phyloP scores from a whole-genome alignment of 1,284 basidiomycete genomes.

The Heterobasidion annosum region DNA sequence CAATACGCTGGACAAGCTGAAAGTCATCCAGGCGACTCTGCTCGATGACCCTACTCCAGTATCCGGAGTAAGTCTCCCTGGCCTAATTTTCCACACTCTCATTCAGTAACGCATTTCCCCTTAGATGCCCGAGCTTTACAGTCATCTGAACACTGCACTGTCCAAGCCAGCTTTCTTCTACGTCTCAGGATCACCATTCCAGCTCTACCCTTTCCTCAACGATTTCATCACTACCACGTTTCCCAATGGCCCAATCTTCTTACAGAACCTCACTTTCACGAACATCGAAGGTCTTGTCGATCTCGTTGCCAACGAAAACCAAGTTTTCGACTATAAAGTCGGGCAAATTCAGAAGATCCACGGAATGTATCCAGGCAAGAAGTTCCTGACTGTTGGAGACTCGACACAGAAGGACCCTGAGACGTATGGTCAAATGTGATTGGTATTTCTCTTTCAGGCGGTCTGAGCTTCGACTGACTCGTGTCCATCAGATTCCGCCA shows the following conservation, averaged over 20 bases:
- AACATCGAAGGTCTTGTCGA: not conserved
- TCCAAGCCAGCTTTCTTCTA: not conserved
- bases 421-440: not conserved
- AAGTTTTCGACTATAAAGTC: not conserved
- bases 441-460: not conserved
- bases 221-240: not conserved
- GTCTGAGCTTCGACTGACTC: not conserved
- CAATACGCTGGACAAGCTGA: not conserved
- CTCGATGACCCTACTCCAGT: not conserved
- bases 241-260: not conserved
- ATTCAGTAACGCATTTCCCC: not conserved
- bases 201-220: not conserved
- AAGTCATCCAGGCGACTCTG: not conserved
- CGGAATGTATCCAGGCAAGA: not conserved
- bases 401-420: not conserved
- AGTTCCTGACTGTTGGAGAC: not conserved
- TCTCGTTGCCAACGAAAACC: not conserved
- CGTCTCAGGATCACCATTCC: not conserved
- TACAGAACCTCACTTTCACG: not conserved
- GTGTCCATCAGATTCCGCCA: not conserved
- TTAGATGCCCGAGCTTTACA: not conserved
- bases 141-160: not conserved
- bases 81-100: not conserved
- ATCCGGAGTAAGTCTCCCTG: not conserved
- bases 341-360: not conserved